phyloP scores from a whole-genome alignment of 495 filamentous ascomycete genomes.

The Xylaria palmicola region DNA sequence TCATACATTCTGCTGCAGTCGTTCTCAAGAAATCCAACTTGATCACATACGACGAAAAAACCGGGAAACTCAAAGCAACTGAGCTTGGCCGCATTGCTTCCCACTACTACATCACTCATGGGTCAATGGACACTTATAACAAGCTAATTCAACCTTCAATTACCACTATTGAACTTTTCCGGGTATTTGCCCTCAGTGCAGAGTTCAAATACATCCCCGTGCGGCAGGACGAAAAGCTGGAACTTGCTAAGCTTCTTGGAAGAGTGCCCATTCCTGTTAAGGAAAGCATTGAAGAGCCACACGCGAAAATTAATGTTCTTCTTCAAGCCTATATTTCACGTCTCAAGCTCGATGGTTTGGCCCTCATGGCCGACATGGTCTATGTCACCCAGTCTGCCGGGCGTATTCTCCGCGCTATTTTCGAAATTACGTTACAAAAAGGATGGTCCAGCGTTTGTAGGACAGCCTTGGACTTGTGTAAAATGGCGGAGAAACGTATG shows the following conservation, averaged over 20 bases:
- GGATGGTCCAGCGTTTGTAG: conserved; percentile 94
- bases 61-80: conserved; percentile 83
- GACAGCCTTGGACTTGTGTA: conserved; percentile 90
- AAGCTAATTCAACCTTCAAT: conserved; percentile 92
- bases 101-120: conserved; percentile 97
- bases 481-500: conserved; percentile 99
- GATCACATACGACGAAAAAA: conserved; percentile 93
- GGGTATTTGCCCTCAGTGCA: conserved; percentile 94
- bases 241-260: conserved; percentile 86
- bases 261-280: conserved; percentile 95
- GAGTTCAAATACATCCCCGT: conserved; percentile 99
- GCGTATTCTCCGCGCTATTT: conserved; percentile 91
- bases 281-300: conserved; percentile 94
- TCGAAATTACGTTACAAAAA: conserved; percentile 94
- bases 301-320: conserved; percentile 98
- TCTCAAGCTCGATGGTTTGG: conserved; percentile 88
- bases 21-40: conserved; percentile 85
- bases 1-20: conserved; percentile 89
- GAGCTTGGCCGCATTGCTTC: conserved; percentile 94
- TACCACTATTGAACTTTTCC: conserved; percentile 90
- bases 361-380: conserved; percentile 97
- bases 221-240: conserved; percentile 94
- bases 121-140: conserved; percentile 95
- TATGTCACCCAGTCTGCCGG: conserved; percentile 98
- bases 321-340: conserved; percentile 96